These are phyloP conservation scores for Boletus sp. DNA, from an alignment of 1,284 basidiomycete species.

Conservation along the genomic window DNA sequence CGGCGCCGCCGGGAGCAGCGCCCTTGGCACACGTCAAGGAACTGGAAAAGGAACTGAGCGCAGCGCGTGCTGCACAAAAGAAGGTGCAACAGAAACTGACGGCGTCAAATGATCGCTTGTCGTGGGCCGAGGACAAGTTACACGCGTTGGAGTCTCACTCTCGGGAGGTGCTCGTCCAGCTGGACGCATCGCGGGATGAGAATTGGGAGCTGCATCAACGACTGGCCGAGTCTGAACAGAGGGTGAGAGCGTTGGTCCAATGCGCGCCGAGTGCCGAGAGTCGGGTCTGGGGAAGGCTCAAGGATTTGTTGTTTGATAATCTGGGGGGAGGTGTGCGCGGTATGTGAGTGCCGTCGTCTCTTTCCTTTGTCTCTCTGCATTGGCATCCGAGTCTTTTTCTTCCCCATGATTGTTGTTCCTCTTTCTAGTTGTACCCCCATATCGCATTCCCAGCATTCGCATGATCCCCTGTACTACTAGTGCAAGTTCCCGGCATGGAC, in stretches of 20 bases:
- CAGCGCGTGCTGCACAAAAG: slow-evolving; percentile 13
- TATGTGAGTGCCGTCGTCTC: slow-evolving; percentile 16
- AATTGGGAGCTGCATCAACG: slow-evolving; percentile 23
- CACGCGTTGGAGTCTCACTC: slow-evolving; percentile 19
- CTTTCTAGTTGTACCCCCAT: slow-evolving; percentile 16
- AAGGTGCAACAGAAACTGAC: slow-evolving; percentile 20
- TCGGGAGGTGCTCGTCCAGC: slow-evolving; percentile 15
- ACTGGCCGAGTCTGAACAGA: slow-evolving; percentile 25
- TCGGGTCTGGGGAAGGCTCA: slow-evolving; percentile 30
- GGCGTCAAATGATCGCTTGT: slow-evolving; percentile 14
- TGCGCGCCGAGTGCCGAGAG: slow-evolving; percentile 16
- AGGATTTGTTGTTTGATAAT: slow-evolving; percentile 31
- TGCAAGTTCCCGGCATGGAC: slow-evolving; percentile 24
- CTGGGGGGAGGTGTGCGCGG: slow-evolving; percentile 18
- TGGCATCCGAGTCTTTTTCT: slow-evolving; percentile 1
- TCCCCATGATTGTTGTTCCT: slow-evolving; percentile 1
- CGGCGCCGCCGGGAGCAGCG: neutral
- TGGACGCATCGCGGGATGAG: slow-evolving; percentile 22
- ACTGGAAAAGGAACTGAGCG: slow-evolving; percentile 25
- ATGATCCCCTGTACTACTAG: slow-evolving; percentile 23
- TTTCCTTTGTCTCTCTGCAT: slow-evolving; percentile 7
- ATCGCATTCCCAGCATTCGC: slow-evolving; percentile 26
- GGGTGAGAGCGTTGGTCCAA: slow-evolving; percentile 17
- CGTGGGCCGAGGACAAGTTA: slow-evolving; percentile 17
- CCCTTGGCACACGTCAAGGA: slow-evolving; percentile 14